Evolutionary conservation across 495 filamentous ascomycete genomes (phyloP).

Genomic region (Talaromyces adpressus): DNA sequence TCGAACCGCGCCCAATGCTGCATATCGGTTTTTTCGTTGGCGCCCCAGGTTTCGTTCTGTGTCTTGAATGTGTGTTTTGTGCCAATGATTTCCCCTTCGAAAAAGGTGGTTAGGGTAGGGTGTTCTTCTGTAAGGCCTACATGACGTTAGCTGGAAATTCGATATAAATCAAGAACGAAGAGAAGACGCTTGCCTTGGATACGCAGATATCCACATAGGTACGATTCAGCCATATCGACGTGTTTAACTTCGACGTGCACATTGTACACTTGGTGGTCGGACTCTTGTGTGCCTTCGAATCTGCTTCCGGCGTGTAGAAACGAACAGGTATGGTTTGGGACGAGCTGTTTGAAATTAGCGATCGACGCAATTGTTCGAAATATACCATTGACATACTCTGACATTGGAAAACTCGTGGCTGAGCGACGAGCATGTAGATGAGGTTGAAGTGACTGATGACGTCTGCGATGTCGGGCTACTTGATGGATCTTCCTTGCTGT

Average conservation of each 20-base stretch:
- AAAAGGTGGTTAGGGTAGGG: slow-evolving; percentile 93
- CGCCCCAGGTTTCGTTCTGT: slow-evolving; percentile 84
- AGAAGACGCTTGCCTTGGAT: slow-evolving; percentile 70
- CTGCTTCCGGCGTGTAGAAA: slow-evolving; percentile 82
- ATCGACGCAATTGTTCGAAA: neutral
- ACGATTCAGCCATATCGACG: slow-evolving; percentile 91
- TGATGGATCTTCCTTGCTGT: slow-evolving; percentile 10
- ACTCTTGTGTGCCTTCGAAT: slow-evolving; percentile 87
- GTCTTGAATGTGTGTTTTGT: slow-evolving; percentile 91
- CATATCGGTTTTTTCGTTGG: slow-evolving; percentile 84
- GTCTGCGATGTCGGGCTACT: slow-evolving; percentile 18
- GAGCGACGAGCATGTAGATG: slow-evolving; percentile 38
- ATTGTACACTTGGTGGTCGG: slow-evolving; percentile 83
- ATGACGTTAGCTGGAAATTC: neutral
- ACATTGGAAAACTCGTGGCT: slow-evolving; percentile 62
- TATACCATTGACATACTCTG: slow-evolving; percentile 41
- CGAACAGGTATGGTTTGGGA: slow-evolving; percentile 60
- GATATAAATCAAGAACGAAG: neutral
- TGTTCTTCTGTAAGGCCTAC: slow-evolving; percentile 90
- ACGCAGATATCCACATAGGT: slow-evolving; percentile 88
- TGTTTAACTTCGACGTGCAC: slow-evolving; percentile 97
- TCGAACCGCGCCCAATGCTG: slow-evolving; percentile 90
- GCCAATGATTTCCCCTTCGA: slow-evolving; percentile 97
- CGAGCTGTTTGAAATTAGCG: slow-evolving; percentile 26
- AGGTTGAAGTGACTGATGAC: slow-evolving; percentile 25